These are phyloP conservation scores for Kodamaea nitidulidarum DNA, from an alignment of 805 yeast genomes.

Conservation along the genomic window DNA sequence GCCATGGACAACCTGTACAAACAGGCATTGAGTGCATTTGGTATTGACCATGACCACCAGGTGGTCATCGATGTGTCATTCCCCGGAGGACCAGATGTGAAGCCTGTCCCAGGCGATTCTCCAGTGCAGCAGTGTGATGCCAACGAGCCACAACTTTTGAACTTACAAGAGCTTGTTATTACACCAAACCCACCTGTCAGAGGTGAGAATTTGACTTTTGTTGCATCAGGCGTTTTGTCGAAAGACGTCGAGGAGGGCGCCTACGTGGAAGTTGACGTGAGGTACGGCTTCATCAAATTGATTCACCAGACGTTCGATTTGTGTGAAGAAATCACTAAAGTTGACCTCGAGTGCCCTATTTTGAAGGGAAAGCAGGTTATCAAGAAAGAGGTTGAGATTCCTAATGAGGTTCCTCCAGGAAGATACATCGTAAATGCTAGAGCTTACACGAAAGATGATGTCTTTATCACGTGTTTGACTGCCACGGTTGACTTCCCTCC, in stretches of 20 bases:
- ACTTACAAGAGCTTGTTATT: constrained; percentile 54
- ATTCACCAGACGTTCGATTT: constrained; percentile 88
- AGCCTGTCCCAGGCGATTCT: constrained; percentile 87
- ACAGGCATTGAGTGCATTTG: constrained; percentile 8
- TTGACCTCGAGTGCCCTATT: constrained; percentile 83
- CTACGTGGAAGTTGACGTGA: constrained; percentile 89
- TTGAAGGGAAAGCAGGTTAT: constrained; percentile 63
- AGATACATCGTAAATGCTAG: constrained; percentile 81
- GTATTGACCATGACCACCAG: constrained; percentile 1
- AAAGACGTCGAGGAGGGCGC: constrained; percentile 73
- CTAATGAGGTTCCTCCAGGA: constrained; percentile 94
- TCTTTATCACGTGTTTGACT: constrained; percentile 76
- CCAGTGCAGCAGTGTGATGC: constrained; percentile 79
- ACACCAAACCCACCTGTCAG: constrained; percentile 86
- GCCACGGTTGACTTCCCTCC: constrained; percentile 62
- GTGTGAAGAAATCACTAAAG: constrained; percentile 81
- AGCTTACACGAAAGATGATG: constrained; percentile 84
- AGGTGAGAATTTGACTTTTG: constrained; percentile 77
- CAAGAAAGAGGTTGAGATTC: constrained; percentile 73
- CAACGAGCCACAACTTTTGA: constrained; percentile 57
- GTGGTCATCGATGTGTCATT: constrained; percentile 9
- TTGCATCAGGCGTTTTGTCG: constrained; percentile 64
- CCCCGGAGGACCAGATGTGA: constrained; percentile 39
- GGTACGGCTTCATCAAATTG: constrained; percentile 86
- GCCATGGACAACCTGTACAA: constrained; percentile 3